Evolutionary conservation across 768 basidiomycete species (phyloP).

Genomic region (Pleurotus ostreatus): DNA sequence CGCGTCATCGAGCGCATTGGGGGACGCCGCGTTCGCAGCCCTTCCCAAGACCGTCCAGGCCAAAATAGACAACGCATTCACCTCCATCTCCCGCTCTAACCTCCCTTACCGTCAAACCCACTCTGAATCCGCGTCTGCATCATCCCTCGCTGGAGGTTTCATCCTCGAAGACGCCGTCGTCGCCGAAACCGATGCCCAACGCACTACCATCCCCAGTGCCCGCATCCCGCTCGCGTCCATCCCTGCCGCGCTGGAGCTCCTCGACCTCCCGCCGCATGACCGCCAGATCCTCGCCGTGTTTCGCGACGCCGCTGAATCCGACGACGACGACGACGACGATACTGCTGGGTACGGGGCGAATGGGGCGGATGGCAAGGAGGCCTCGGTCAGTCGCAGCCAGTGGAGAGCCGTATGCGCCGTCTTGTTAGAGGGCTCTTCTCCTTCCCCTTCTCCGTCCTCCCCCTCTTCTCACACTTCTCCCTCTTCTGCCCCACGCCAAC

Average conservation of each 20-base stretch:
- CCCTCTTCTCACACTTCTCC: not conserved
- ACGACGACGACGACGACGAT: slow-evolving; percentile 23
- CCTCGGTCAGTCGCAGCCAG: slow-evolving; percentile 53
- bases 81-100: not conserved
- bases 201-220: slow-evolving; percentile 4
- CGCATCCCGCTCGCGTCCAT: slow-evolving; percentile 54
- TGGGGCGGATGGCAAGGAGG: no score
- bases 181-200: slow-evolving; percentile 9
- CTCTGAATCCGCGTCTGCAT: no score
- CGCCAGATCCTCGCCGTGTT: slow-evolving; percentile 70
- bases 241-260: slow-evolving; percentile 54
- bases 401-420: slow-evolving; percentile 82
- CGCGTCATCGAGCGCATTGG: not conserved
- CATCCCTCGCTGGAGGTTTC: slow-evolving; percentile 27
- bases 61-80: slow-evolving; percentile 12
- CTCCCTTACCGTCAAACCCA: slow-evolving; percentile 3
- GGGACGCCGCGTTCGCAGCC: slow-evolving; percentile 6
- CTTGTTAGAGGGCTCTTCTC: slow-evolving; percentile 41
- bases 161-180: slow-evolving; percentile 17
- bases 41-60: slow-evolving; percentile 2
- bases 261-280: slow-evolving; percentile 71
- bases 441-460: no score
- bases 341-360: no score
- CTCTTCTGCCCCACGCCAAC: not conserved
- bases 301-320: slow-evolving; percentile 53